These are phyloP conservation scores for Pelomyxa schiedti DNA, from an alignment of 78 protist genomes.

Conservation along the genomic window DNA sequence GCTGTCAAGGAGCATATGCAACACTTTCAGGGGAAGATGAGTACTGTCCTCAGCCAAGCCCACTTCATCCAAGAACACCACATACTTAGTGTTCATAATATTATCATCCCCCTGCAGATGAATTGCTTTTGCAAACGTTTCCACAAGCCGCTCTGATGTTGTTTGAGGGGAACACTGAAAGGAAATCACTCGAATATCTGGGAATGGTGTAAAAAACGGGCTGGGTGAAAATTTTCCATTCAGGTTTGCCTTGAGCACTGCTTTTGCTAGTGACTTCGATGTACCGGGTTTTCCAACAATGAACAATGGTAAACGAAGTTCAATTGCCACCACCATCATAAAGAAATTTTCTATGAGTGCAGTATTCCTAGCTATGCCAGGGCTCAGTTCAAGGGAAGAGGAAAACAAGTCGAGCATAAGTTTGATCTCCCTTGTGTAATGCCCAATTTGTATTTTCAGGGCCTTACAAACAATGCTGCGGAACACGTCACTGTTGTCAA, in stretches of 20 bases:
- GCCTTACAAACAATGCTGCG: no score
- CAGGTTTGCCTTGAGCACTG: constrained; percentile 6
- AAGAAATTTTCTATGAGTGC: constrained; percentile 56
- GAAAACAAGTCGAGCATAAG: no score
- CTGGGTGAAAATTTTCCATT: constrained; percentile 6
- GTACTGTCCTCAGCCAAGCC: constrained; percentile 50
- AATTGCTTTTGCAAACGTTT: no score
- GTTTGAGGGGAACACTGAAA: constrained; percentile 47
- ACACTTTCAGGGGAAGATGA: constrained; percentile 55
- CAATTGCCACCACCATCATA: constrained; percentile 31
- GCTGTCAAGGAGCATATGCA: constrained; percentile 47
- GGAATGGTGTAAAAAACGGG: constrained; percentile 3
- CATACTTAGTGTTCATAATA: neutral
- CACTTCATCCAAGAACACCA: constrained; percentile 53
- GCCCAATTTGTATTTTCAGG: no score
- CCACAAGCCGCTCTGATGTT: no score
- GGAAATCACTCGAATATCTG: constrained; percentile 11
- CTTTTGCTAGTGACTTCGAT: constrained; percentile 49
- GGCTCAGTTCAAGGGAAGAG: neutral
- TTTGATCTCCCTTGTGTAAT: no score
- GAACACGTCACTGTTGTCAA: no score
- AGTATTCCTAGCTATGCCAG: constrained; percentile 36
- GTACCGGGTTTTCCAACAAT: constrained; percentile 46
- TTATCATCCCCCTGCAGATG: no score
- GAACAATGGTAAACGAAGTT: constrained; percentile 29